phyloP scores from a whole-genome alignment of 352 stramenopile species.

The Pythium aristosporum region DNA sequence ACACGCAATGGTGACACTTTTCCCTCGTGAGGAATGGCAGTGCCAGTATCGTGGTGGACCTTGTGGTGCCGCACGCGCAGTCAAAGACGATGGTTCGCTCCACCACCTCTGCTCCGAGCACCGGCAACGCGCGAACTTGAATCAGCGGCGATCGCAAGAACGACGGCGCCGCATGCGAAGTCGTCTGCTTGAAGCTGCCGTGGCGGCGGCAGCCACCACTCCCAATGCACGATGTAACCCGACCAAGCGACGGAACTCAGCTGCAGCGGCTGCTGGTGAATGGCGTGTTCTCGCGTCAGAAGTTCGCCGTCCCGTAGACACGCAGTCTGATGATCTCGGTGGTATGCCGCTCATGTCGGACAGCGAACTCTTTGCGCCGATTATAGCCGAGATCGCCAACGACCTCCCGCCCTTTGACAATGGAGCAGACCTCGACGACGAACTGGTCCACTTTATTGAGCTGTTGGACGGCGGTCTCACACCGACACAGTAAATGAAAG shows the following conservation, averaged over 20 bases:
- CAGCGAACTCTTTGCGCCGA: conserved; percentile 8
- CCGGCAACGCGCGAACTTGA: conserved; percentile 54
- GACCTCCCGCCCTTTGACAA: not conserved
- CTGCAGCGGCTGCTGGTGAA: not conserved
- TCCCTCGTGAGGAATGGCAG: conserved; percentile 24
- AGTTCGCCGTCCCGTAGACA: not conserved
- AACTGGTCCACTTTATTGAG: not conserved
- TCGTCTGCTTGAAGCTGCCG: not conserved
- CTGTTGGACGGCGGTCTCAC: not conserved
- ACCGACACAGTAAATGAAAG: too few species aligned
- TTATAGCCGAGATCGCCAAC: not conserved
- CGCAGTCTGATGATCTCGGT: not conserved
- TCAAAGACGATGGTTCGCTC: conserved; percentile 56
- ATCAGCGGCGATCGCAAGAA: conserved; percentile 40
- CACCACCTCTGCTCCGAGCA: conserved; percentile 64
- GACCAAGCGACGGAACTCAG: not conserved
- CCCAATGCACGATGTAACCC: not conserved
- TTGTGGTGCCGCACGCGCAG: conserved; percentile 42
- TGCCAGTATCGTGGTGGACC: conserved; percentile 53
- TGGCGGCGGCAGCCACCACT: not conserved
- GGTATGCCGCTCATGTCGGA: conserved; percentile 4
- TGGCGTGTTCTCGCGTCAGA: not conserved
- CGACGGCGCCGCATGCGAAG: conserved; percentile 29
- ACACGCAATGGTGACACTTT: not conserved
- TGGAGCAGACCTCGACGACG: not conserved